Percentiles rank a stretch among this genome's conserved stretches.
Conservation (phyloP, 805 yeast genomes). For the Metschnikowia similis region DNA sequence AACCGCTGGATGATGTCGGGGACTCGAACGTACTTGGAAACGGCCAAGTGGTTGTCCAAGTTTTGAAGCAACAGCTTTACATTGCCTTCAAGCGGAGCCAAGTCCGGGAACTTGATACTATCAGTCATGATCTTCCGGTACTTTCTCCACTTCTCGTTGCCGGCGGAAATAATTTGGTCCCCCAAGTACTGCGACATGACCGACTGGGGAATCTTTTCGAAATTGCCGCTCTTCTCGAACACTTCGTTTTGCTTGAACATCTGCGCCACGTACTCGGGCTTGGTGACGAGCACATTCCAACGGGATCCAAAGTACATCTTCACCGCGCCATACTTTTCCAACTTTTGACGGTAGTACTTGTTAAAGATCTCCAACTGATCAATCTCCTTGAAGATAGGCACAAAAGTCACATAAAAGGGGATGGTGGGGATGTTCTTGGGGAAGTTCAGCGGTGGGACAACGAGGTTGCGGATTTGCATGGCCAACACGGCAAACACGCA, state of each 20-base stretch:
- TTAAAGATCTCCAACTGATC: conserved; percentile 50
- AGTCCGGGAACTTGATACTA: conserved; percentile 49
- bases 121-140: conserved; percentile 44
- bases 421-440: conserved; percentile 55
- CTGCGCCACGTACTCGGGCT: conserved; percentile 43
- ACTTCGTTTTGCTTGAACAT: conserved; percentile 46
- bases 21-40: neutral
- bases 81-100: conserved; percentile 35
- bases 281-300: conserved; percentile 54
- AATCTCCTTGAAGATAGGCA: conserved; percentile 38
- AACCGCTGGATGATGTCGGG: conserved; percentile 43
- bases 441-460: conserved; percentile 47
- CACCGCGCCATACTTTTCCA: conserved; percentile 54
- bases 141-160: conserved; percentile 47
- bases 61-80: conserved; percentile 26
- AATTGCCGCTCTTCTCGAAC: conserved; percentile 59
- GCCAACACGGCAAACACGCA: neutral
- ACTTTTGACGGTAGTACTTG: conserved; percentile 36
- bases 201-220: conserved; percentile 52
- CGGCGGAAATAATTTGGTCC: conserved; percentile 57
- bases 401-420: conserved; percentile 55
- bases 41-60: conserved; percentile 18
- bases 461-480: conserved; percentile 12
- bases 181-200: conserved; percentile 55
- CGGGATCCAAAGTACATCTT: conserved; percentile 57